Conservation (phyloP, 768 basidiomycete genomes). For the Lentinula boryana region DNA sequence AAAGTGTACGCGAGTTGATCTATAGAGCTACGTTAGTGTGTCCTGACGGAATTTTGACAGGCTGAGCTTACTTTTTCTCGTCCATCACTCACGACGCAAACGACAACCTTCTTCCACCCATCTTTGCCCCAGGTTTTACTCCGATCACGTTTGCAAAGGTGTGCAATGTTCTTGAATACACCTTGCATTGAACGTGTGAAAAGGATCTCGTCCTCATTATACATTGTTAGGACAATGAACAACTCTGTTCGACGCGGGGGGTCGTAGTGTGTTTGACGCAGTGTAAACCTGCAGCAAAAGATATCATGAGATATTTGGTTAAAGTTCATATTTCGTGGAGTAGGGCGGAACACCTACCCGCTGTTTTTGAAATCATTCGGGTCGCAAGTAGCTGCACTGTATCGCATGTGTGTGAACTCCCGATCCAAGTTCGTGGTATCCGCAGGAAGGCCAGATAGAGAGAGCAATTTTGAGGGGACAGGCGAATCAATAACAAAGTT, state of each 20-base stretch:
- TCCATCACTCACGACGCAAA: conserved; percentile 88
- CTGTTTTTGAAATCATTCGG: conserved; percentile 84
- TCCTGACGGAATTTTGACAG: not conserved
- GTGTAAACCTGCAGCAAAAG: conserved; percentile 46
- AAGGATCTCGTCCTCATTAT: conserved; percentile 88
- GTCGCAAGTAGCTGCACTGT: conserved; percentile 93
- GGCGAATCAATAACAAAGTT: conserved; percentile 90
- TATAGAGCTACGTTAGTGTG: not conserved
- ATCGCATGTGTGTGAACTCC: conserved; percentile 95
- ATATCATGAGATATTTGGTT: not conserved
- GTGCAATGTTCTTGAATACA: conserved; percentile 89
- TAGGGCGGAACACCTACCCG: conserved; percentile 22
- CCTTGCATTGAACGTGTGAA: conserved; percentile 95
- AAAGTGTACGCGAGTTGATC: conserved; percentile 79
- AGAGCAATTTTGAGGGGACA: conserved; percentile 86
- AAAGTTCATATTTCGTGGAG: not conserved
- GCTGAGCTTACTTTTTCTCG: conserved; percentile 41
- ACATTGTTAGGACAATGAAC: conserved; percentile 98
- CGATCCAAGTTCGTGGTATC: conserved; percentile 48
- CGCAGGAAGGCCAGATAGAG: conserved; percentile 32
- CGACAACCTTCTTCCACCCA: conserved; percentile 92
- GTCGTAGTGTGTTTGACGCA: conserved; percentile 89
- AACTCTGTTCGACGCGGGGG: conserved; percentile 88
- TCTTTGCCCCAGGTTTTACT: conserved; percentile 97
- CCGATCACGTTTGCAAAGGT: conserved; percentile 78